Percentiles rank a stretch among this genome's conserved stretches.
phyloP scores from a whole-genome alignment of 768 basidiomycete genomes.

The Hebeloma cylindrosporum region DNA sequence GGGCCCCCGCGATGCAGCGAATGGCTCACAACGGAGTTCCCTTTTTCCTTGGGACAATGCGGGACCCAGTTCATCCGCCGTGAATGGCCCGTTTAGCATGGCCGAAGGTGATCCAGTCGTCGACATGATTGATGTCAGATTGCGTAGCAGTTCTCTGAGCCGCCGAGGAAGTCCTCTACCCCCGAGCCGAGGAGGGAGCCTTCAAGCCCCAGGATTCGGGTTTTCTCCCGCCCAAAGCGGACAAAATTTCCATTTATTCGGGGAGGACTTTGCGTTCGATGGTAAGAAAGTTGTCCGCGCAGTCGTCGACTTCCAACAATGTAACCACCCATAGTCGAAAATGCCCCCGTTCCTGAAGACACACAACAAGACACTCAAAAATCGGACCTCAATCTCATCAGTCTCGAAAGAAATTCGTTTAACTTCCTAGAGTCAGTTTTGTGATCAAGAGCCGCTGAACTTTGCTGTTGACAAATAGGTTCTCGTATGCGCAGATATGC shows the following conservation, averaged over 20 bases:
- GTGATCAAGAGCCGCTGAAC: conserved; percentile 10
- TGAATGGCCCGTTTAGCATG: conserved; percentile 33
- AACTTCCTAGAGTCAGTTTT: conserved; percentile 74
- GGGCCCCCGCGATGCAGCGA: conserved; percentile 35
- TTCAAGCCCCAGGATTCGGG: conserved; percentile 34
- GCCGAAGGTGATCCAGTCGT: conserved; percentile 46
- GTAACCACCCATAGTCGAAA: no score
- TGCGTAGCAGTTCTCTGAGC: conserved; percentile 56
- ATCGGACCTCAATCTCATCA: conserved; percentile 54
- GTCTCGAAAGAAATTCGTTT: conserved; percentile 72
- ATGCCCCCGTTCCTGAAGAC: conserved; percentile 16
- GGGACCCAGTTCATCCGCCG: conserved; percentile 60
- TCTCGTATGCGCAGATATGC: conserved; percentile 61
- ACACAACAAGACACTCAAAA: conserved; percentile 46
- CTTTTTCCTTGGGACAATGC: conserved; percentile 87
- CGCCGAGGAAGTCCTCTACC: conserved; percentile 57
- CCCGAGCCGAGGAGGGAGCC: conserved; percentile 47
- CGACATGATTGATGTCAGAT: conserved; percentile 50
- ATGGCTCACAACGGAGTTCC: conserved; percentile 64
- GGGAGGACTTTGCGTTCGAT: conserved; percentile 68
- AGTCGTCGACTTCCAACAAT: no score
- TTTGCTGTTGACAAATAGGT: background rate
- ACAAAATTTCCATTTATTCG: conserved; percentile 42
- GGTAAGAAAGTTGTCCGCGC: conserved; percentile 37
- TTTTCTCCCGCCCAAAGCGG: conserved; percentile 56